These are phyloP conservation scores for Beauveria sp. DNA, from an alignment of 2,329 filamentous ascomycete species.

Conservation along the genomic window DNA sequence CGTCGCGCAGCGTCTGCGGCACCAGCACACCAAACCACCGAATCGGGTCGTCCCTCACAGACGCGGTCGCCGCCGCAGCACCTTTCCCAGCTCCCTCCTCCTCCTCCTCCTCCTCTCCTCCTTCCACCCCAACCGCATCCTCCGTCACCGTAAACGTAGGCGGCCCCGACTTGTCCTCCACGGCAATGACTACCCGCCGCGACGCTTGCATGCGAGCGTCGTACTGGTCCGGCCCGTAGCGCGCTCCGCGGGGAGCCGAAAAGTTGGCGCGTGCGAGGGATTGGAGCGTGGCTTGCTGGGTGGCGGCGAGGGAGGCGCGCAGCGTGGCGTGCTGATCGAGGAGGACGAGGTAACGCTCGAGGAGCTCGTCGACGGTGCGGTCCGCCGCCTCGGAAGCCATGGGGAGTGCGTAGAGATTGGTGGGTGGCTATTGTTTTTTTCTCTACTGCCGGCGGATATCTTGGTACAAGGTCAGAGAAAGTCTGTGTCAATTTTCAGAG, in stretches of 20 bases:
- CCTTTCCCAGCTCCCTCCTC: conserved; percentile 8
- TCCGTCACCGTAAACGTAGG: conserved; percentile 16
- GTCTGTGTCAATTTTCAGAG: background rate
- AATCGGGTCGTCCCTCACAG: conserved; percentile 50
- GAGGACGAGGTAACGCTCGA: conserved; percentile 57
- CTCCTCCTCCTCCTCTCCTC: background rate
- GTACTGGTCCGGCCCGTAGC: conserved; percentile 64
- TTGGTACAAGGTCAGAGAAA: too few relatives aligned
- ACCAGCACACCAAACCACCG: conserved; percentile 49
- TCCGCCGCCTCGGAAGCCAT: background rate
- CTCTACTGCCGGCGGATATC: too few relatives aligned
- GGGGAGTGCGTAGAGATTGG: background rate
- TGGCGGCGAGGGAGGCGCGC: conserved; percentile 42
- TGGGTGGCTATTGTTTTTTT: background rate
- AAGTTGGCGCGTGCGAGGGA: conserved; percentile 70
- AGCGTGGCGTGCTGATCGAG: conserved; percentile 60
- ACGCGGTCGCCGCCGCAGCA: background rate
- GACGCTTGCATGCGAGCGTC: conserved; percentile 65
- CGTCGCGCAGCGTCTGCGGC: conserved; percentile 43
- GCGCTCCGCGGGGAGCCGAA: conserved; percentile 50
- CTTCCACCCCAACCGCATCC: background rate
- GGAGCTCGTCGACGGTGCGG: conserved; percentile 50
- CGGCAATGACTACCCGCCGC: conserved; percentile 29
- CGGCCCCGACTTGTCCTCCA: background rate
- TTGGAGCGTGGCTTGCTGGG: conserved; percentile 50